Evolutionary conservation across 2,329 filamentous ascomycete genomes (phyloP), one percentile per base, ranked within the genome.

Genomic region (Fusarium caatingaense): DNA sequence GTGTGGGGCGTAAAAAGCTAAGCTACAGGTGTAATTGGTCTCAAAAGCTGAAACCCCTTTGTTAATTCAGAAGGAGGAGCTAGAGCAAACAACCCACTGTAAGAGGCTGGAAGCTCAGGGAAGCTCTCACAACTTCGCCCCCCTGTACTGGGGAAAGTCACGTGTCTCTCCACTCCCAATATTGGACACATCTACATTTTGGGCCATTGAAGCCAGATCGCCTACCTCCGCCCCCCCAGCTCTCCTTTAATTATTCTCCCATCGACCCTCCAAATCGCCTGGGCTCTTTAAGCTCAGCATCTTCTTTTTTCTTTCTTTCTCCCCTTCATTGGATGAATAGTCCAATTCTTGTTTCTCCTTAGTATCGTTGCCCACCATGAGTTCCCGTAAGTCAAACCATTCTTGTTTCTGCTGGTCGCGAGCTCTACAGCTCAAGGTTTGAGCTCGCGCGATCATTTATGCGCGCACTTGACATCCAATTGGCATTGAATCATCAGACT

Each of bases 331-430:
- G 81, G 78, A 80, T 81, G 80, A 80, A 75, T 79, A 77, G 74
- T 78, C 78, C 78, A 79, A 76, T 75, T 78, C 76, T 76, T 77
- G 77, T 77, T 76, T 78, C 76, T 72, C 69, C 72, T 71, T 63
- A 70, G 60, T 62, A 75, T 63, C 74, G 78, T 79, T 80, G 78
- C 79, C 80, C 83, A 85, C 74, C 79, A 86, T 86, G 84, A 86
- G 84, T 84, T 86, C 84, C 78, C 80, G 84, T 86, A 82, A 86
- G 84, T 86, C 50, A 55, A 44, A 37, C 42, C 57, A 69, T 50
- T 40, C 28, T 25, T 23, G 48, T 37, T 54, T 45, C 30, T 58
- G 49, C 34, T 66, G 61, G 66, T 68, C 71, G 70, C 56, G 47
- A 63, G 67, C 69, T 71, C 44, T 44, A 21, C 40, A 64, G 54